Base-by-base conservation (phyloP, 2,329 filamentous ascomycete genomes). In the Torrubiella hemipterigena region DNA sequence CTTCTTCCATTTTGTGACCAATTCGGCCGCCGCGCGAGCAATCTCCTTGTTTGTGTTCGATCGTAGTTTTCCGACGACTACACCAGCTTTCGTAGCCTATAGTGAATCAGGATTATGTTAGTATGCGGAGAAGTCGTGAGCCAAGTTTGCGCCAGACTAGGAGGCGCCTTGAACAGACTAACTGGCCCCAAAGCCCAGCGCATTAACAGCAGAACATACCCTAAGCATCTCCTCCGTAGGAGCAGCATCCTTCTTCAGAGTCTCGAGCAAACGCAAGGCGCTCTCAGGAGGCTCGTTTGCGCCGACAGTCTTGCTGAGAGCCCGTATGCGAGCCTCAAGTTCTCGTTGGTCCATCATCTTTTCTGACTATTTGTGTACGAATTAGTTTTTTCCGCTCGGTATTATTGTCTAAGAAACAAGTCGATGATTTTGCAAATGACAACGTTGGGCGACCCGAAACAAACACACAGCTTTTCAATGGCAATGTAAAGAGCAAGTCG, bases 211-310 rank as follows among this genome's bases (percentile, higher is more conserved):
- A 32, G 30, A 26, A 64, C 73, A 44, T 63, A 79, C 81, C 49
- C 89, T 77, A 42, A 98, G 66, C 45, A 94, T 72, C 44, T 95
- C 85, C 59, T 98, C 91, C 3, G 83, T 91, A 8, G 87, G 82
- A 28, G 73, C 71, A 21, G 89, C 77, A 39, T 83, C 81, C 47
- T 78, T 77, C 59, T 89, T 83, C 23, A 96, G 67, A 30, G 78
- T 73, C 46, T 80, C 77, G 32, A 98, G 65, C 38, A 96, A 67
- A 31, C 70, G 66, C 33, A 93, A 63, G 30, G 93, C 70, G 38
- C 73, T 80, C 24, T 77, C 59, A 17, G 82, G 51, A 5, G 86
- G 75, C 48, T 93, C 83, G 49, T 82, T 82, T 34, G 77, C 74
- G 28, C 67, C 64, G 26, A 83, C 67, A 16, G 84, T 83, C 61